Evolutionary conservation across 2,329 filamentous ascomycete genomes (phyloP).

Genomic region (Zasmidium angulare): DNA sequence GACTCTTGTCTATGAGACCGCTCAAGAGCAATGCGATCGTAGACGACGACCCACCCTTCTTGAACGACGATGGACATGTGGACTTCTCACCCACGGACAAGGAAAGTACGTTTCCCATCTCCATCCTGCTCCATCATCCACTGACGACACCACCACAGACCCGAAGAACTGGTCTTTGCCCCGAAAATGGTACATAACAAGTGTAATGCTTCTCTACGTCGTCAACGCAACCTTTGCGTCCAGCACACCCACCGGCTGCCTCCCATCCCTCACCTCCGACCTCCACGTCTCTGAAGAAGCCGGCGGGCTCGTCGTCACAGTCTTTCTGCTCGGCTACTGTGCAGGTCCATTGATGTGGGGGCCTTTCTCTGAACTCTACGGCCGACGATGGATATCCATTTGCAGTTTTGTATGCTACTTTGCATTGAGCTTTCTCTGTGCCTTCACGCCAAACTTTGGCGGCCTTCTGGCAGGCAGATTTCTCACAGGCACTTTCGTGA

Average conservation of each 20-base stretch:
- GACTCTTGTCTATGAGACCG: too few species aligned
- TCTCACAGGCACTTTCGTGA: constrained; percentile 56
- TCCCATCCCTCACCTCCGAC: constrained; percentile 42
- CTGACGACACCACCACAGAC: constrained; percentile 45
- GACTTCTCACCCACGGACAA: constrained; percentile 54
- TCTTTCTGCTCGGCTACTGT: constrained; percentile 50
- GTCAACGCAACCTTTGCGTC: constrained; percentile 58
- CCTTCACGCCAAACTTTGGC: constrained; percentile 56
- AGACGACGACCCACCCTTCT: too few species aligned
- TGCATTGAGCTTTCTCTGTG: constrained; percentile 54
- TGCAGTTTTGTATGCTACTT: constrained; percentile 40
- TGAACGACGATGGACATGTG: constrained; percentile 53
- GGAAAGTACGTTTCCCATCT: constrained; percentile 53
- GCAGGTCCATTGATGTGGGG: constrained; percentile 63
- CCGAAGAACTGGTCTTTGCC: constrained; percentile 45
- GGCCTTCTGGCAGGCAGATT: constrained; percentile 56
- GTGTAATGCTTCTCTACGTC: constrained; percentile 45
- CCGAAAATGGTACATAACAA: constrained; percentile 44
- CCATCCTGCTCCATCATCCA: constrained; percentile 48
- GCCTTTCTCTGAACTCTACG: constrained; percentile 65
- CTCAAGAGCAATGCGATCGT: too few species aligned
- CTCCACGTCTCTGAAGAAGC: constrained; percentile 51
- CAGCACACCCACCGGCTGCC: constrained; percentile 40
- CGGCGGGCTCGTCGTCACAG: constrained; percentile 31
- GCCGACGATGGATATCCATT: constrained; percentile 56